Evolutionary conservation across 2,329 filamentous ascomycete species (phyloP), one percentile per base, ranked within the genome.

Genomic region (Macrophomina pseudophaseolina): DNA sequence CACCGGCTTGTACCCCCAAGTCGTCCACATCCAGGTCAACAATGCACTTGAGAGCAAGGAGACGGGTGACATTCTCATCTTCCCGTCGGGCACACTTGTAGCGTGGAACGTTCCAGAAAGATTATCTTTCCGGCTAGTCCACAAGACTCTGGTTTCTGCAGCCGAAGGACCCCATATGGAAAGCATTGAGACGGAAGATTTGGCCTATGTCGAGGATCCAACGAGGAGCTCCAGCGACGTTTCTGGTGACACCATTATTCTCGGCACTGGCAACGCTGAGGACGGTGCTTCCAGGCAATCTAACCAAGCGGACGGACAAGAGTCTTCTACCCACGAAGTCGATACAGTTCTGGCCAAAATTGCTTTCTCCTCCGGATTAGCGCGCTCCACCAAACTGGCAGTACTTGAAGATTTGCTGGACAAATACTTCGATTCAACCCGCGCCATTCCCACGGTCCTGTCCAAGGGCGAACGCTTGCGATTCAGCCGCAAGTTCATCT

Each of bases 301-400:
- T 81, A 83, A 71, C 79, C 76, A 9, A 76, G 5, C 51, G 30
- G 66, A 70, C 33, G 38, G 35, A 11, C 51, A 65, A 44, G 56
- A 67, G 7, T 7, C 30, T 9, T 18, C 53, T 16, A 38, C 11
- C 6, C 72, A 74, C 16, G 76, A 79, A 65, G 79, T 87, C 38
- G 86, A 89, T 71, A 87, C 85, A 0, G 91, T 94, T 1, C 85
- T 97, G 14, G 93, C 94, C 72, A 97, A 98, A 76, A 94, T 98
- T 69, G 95, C 95, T 51, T 98, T 98, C 78, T 97, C 94, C 0
- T 97, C 93, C 0, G 94, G 94, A 1, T 86, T 99, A 9, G 94
- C 95, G 5, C 87, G 95, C 64, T 95, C 91, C 73, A 97, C 95
- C 5, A 98, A 98, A 78, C 86, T 99, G 12, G 94, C 93, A 44